Conservation (phyloP, 148 eudicot genomes). For the Nyssa sinensis region DNA sequence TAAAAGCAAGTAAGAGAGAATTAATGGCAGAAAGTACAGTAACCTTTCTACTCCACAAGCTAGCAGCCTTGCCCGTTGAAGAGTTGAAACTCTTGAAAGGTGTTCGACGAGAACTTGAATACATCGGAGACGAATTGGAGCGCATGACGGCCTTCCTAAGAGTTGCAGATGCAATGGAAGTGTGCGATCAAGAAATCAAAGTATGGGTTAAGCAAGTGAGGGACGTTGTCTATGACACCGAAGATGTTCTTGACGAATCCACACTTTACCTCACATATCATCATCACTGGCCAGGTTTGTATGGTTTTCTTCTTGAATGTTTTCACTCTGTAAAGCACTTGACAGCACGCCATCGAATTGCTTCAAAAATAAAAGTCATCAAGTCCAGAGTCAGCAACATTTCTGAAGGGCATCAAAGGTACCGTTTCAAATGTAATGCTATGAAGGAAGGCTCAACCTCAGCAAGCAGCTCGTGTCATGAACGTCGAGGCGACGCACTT, state of each 20-base stretch:
- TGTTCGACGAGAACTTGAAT: not conserved
- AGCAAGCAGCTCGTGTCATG: not conserved
- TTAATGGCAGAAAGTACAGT: too few relatives aligned
- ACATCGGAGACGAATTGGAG: constrained; percentile 8
- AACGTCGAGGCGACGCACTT: constrained; percentile 23
- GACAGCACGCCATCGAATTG: constrained; percentile 1
- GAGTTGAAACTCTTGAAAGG: not conserved
- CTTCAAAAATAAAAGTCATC: not conserved
- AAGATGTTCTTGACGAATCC: constrained; percentile 1
- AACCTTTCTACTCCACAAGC: too few relatives aligned
- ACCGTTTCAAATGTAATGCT: not conserved
- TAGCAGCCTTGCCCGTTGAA: not conserved
- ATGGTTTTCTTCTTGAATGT: not conserved
- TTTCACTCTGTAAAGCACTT: not conserved
- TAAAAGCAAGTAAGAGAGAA: too few relatives aligned
- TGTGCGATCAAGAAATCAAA: not conserved
- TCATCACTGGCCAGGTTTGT: not conserved
- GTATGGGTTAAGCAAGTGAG: constrained; percentile 21
- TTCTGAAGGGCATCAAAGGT: not conserved
- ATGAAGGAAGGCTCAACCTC: not conserved
- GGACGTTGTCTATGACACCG: constrained; percentile 7
- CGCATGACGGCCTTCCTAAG: constrained; percentile 11
- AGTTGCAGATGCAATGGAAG: constrained; percentile 12
- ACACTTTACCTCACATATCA: not conserved
- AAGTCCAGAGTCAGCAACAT: not conserved